These are phyloP conservation scores for Diutina rugosa DNA, from an alignment of 1,139 yeast genomes.

Conservation along the genomic window DNA sequence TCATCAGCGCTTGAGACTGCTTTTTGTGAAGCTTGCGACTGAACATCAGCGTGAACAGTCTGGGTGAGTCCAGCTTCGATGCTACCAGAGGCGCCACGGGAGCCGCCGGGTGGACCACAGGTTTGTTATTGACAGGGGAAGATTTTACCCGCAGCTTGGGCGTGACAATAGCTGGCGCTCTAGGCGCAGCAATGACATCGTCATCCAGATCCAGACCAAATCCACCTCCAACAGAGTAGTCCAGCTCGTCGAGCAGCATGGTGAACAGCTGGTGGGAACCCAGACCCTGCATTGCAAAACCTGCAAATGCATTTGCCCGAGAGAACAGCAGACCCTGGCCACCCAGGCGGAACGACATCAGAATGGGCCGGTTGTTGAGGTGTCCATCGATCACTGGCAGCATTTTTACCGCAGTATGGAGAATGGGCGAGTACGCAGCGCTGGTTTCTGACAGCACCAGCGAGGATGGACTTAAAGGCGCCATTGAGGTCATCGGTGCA, in stretches of 20 bases:
- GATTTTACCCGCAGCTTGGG: neutral
- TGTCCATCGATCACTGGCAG: conserved; percentile 1
- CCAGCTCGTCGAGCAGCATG: neutral
- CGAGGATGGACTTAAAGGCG: neutral
- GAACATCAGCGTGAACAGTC: conserved; percentile 20
- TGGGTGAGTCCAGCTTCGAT: conserved; percentile 9
- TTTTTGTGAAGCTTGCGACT: conserved; percentile 11
- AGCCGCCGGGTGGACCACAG: neutral
- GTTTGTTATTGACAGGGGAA: neutral
- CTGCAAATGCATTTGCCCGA: neutral
- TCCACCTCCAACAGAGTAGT: neutral
- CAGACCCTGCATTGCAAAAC: neutral
- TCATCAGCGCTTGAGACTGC: conserved; percentile 9
- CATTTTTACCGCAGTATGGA: conserved; percentile 1
- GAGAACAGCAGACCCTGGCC: neutral
- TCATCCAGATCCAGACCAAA: conserved; percentile 1
- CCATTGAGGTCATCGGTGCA: neutral
- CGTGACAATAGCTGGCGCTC: neutral
- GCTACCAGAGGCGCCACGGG: neutral
- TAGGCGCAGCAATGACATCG: neutral
- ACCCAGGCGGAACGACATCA: neutral
- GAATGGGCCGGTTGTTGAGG: neutral
- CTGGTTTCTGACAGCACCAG: neutral
- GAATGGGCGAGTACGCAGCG: neutral
- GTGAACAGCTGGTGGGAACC: neutral